Evolutionary conservation across 805 yeast species (phyloP).

Genomic region (Ogataea ganodermae): DNA sequence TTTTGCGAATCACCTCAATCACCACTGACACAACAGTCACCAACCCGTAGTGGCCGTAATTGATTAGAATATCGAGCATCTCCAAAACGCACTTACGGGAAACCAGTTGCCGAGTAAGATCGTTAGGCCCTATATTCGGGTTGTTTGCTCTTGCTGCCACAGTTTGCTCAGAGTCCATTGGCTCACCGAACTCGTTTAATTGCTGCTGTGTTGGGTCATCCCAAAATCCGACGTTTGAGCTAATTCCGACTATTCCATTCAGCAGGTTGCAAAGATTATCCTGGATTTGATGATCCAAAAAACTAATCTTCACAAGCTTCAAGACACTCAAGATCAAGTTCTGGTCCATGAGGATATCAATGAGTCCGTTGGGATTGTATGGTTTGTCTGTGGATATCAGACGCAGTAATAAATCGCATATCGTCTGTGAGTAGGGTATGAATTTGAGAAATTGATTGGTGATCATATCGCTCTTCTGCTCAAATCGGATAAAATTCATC

Average conservation of each 20-base stretch:
- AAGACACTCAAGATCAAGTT: constrained; percentile 61
- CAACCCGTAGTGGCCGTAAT: constrained; percentile 75
- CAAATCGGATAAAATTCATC: constrained; percentile 62
- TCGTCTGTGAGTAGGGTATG: constrained; percentile 77
- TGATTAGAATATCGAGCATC: constrained; percentile 73
- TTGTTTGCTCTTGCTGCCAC: constrained; percentile 47
- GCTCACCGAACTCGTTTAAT: constrained; percentile 58
- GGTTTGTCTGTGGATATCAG: constrained; percentile 90
- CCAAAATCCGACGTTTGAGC: constrained; percentile 41
- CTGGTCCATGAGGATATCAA: constrained; percentile 73
- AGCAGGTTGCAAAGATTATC: constrained; percentile 67
- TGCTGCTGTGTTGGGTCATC: constrained; percentile 25
- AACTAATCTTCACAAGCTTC: constrained; percentile 59
- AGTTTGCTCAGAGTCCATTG: constrained; percentile 52
- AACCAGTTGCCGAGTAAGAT: constrained; percentile 85
- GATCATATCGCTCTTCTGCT: constrained; percentile 41
- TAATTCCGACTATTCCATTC: constrained; percentile 75
- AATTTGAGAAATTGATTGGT: constrained; percentile 77
- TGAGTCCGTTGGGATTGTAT: constrained; percentile 82
- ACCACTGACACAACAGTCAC: constrained; percentile 93
- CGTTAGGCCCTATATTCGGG: constrained; percentile 94
- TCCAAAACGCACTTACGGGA: constrained; percentile 64
- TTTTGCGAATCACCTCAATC: constrained; percentile 90
- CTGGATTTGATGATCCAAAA: constrained; percentile 36
- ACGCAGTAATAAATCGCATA: constrained; percentile 85